phyloP scores from a whole-genome alignment of 345 rosid species.

The Arabidopsis suecica region DNA sequence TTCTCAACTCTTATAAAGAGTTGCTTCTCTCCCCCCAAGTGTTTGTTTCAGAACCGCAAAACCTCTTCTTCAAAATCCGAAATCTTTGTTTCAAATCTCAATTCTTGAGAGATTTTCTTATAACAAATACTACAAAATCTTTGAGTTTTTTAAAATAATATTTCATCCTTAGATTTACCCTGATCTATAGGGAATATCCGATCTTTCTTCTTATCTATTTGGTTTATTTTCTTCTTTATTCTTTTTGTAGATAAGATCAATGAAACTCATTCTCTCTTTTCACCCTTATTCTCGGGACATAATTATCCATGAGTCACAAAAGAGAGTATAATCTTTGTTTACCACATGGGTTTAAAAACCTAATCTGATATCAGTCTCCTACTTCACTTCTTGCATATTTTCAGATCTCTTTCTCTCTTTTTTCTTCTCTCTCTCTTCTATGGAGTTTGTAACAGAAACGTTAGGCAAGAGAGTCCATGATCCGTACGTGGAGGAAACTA shows the following conservation, averaged over 20 bases:
- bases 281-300: conserved; percentile 35
- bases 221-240: conserved; percentile 6
- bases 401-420: conserved; percentile 15
- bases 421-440: conserved; percentile 21
- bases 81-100: conserved; percentile 14
- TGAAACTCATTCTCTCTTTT: conserved; percentile 41
- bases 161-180: conserved; percentile 21
- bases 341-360: conserved; percentile 34
- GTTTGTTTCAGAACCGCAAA: conserved; percentile 36
- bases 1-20: conserved; percentile 28
- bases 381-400: conserved; percentile 36
- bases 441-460: conserved; percentile 57
- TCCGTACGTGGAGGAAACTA: conserved; percentile 41
- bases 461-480: conserved; percentile 63
- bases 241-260: conserved; percentile 39
- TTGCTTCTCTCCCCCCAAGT: conserved; percentile 29
- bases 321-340: conserved; percentile 28
- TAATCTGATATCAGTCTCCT: conserved; percentile 39
- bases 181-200: conserved; percentile 38
- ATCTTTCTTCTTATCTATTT: conserved; percentile 31
- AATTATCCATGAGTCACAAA: conserved; percentile 28
- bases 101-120: not conserved
- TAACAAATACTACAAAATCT: conserved; percentile 21
- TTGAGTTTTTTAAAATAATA: not conserved
- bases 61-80: conserved; percentile 28